Evolutionary conservation across 2,329 filamentous ascomycete species (phyloP).

Genomic region (Alternaria hordeiaustralica): DNA sequence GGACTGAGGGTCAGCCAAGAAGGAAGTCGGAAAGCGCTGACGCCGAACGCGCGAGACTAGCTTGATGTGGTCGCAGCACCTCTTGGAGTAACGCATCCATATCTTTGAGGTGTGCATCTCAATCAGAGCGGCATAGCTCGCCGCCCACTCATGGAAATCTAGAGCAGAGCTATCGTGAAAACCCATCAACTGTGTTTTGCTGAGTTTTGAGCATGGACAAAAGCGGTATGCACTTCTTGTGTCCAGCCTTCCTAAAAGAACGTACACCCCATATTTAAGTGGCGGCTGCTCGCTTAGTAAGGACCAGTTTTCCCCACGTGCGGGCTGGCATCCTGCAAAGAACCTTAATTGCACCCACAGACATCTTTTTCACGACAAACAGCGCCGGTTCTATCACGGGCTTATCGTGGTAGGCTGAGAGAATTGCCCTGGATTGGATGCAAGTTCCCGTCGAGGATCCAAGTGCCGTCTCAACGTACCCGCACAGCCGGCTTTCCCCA

Average conservation of each 20-base stretch:
- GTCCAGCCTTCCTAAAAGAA: neutral
- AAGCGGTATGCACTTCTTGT: neutral
- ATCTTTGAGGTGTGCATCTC: neutral
- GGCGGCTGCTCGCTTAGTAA: conserved; percentile 6
- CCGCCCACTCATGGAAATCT: neutral
- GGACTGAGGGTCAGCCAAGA: neutral
- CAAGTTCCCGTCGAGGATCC: neutral
- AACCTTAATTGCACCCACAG: conserved; percentile 17
- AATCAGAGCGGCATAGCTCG: neutral
- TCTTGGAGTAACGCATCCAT: neutral
- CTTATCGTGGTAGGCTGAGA: neutral
- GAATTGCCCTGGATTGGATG: neutral
- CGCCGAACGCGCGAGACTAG: neutral
- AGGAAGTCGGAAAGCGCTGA: neutral
- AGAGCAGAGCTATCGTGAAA: neutral
- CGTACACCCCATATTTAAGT: conserved; percentile 3
- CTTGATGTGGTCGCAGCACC: neutral
- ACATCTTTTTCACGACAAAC: neutral
- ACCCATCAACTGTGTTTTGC: neutral
- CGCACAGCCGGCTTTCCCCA: conserved; percentile 1
- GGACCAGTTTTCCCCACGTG: conserved; percentile 6
- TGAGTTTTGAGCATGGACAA: neutral
- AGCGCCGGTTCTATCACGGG: neutral
- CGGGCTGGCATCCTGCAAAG: conserved; percentile 7
- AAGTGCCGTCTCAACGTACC: conserved; percentile 3